A percentile compares a stretch with the other conserved stretches of the same genome.
These are phyloP conservation scores for Aspergillus viridinutans DNA, from an alignment of 2,329 filamentous ascomycete species.

Conservation along the genomic window DNA sequence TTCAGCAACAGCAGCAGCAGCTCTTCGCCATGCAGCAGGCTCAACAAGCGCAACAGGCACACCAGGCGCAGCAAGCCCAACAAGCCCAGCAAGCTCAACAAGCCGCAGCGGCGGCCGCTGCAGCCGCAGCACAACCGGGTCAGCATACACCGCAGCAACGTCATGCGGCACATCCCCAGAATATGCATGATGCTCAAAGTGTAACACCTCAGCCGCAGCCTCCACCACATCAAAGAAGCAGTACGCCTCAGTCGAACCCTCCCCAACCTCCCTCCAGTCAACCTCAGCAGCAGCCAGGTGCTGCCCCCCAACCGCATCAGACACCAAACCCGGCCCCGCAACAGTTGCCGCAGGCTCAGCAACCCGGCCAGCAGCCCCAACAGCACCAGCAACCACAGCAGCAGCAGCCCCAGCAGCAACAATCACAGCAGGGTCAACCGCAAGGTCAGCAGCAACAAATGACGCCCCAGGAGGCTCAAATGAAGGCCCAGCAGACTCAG, in stretches of 20 bases:
- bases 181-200: constrained; percentile 39
- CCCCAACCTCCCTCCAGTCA: constrained; percentile 30
- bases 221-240: constrained; percentile 35
- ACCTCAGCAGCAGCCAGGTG: constrained; percentile 32
- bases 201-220: constrained; percentile 43
- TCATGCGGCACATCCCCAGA: constrained; percentile 38
- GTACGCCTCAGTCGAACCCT: constrained; percentile 34
- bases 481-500: constrained; percentile 40
- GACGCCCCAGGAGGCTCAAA: constrained; percentile 37
- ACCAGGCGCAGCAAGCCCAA: constrained; percentile 31
- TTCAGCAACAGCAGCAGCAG: constrained; percentile 44
- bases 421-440: constrained; percentile 28
- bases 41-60: constrained; percentile 20
- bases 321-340: constrained; percentile 35
- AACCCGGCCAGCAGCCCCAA: constrained; percentile 21
- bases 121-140: constrained; percentile 30
- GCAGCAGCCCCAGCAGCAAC: constrained; percentile 25
- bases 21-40: constrained; percentile 30
- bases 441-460: constrained; percentile 36
- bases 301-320: constrained; percentile 31
- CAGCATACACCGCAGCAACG: constrained; percentile 41
- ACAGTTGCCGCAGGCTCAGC: constrained; percentile 36
- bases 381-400: constrained; percentile 20
- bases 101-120: constrained; percentile 16
- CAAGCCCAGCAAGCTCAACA: constrained; percentile 36